A percentile compares a stretch with the other conserved stretches of the same genome.
Conservation (phyloP, 306 rosid species). For the Medicago truncatula region MtrunA17r5.0-ANR NC_053045.1:3776501-3777000, state of each 20-base stretch:
- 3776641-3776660: constrained; percentile 31
- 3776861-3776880: constrained; percentile 15
- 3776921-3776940: constrained; percentile 68
- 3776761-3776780: constrained; percentile 76
- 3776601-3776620: not conserved
- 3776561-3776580: too few relatives aligned
- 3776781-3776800: constrained; percentile 72
- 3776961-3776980: constrained; percentile 82
- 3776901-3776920: constrained; percentile 33
- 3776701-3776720: not conserved
- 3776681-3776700: not conserved
- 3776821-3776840: constrained; percentile 60
- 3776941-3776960: constrained; percentile 78
- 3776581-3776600: too few relatives aligned
- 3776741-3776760: constrained; percentile 54
- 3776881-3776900: constrained; percentile 3
- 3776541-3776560: too few relatives aligned
- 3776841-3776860: constrained; percentile 20
- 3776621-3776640: constrained; percentile 17
- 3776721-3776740: constrained; percentile 55
- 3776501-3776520: too few relatives aligned
- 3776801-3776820: constrained; percentile 75
- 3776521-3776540: too few relatives aligned
- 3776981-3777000: constrained; percentile 72
- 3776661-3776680: constrained; percentile 5